These are phyloP conservation scores for Penicillium turbatum DNA, from an alignment of 495 filamentous ascomycete genomes.

Conservation along the genomic window DNA sequence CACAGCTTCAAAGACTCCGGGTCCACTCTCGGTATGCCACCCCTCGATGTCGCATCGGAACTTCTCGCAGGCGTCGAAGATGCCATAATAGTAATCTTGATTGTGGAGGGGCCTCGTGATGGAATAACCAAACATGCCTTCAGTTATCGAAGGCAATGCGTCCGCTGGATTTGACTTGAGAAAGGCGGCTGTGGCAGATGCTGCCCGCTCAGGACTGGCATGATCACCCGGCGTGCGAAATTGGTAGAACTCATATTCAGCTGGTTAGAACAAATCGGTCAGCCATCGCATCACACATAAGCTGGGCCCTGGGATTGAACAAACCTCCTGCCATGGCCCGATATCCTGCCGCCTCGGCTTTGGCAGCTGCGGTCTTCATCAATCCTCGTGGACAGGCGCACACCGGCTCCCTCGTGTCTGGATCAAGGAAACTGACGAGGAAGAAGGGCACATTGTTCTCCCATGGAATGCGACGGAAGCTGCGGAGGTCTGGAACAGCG, in stretches of 20 bases:
- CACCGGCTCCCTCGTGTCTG: constrained; percentile 52
- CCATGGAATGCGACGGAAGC: constrained; percentile 90
- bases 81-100: constrained; percentile 88
- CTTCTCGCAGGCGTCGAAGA: constrained; percentile 75
- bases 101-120: constrained; percentile 90
- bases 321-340: constrained; percentile 92
- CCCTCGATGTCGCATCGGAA: constrained; percentile 87
- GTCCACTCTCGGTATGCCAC: constrained; percentile 96
- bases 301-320: constrained; percentile 1
- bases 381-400: constrained; percentile 81
- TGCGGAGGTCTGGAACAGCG: constrained; percentile 74
- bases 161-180: constrained; percentile 68
- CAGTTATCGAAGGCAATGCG: constrained; percentile 71
- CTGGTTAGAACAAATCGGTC: constrained; percentile 40
- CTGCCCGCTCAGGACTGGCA: constrained; percentile 50
- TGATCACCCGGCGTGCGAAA: constrained; percentile 63
- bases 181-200: constrained; percentile 68
- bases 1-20: constrained; percentile 92
- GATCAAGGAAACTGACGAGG: constrained; percentile 76
- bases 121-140: constrained; percentile 98
- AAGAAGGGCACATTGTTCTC: constrained; percentile 92
- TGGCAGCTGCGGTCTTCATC: constrained; percentile 63
- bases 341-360: constrained; percentile 58
- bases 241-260: constrained; percentile 97
- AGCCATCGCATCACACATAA: background rate